phyloP scores from a whole-genome alignment of 1,284 basidiomycete species.

The Cutaneotrichosporon dermatis region DNA sequence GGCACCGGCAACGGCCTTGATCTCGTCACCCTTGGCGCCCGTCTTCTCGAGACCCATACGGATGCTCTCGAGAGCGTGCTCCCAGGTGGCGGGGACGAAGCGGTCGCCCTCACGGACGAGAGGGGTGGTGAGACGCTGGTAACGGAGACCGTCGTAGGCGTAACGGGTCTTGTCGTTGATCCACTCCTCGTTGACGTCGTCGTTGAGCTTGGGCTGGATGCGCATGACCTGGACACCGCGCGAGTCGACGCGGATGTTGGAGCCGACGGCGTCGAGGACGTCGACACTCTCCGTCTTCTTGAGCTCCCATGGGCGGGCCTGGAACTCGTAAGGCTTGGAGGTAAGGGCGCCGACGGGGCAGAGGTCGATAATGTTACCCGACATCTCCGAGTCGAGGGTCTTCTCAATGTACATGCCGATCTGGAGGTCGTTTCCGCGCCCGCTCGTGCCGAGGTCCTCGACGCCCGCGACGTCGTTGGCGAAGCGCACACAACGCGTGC shows the following conservation, averaged over 20 bases:
- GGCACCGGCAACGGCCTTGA: constrained; percentile 91
- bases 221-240: constrained; percentile 96
- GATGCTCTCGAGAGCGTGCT: constrained; percentile 78
- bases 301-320: constrained; percentile 95
- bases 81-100: constrained; percentile 89
- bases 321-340: constrained; percentile 96
- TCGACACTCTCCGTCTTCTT: constrained; percentile 98
- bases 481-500: constrained; percentile 97
- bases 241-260: constrained; percentile 95
- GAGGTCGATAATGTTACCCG: constrained; percentile 94
- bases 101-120: constrained; percentile 87
- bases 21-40: constrained; percentile 89
- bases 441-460: constrained; percentile 89
- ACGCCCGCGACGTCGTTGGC: constrained; percentile 99
- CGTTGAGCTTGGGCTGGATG: constrained; percentile 91
- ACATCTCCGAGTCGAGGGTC: constrained; percentile 95
- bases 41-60: constrained; percentile 71
- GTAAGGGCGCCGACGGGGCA: constrained; percentile 95
- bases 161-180: constrained; percentile 99
- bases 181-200: constrained; percentile 99
- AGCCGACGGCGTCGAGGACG: constrained; percentile 96
- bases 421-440: constrained; percentile 96
- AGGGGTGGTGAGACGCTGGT: constrained; percentile 91
- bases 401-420: constrained; percentile 99
- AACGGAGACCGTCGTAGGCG: constrained; percentile 90